Base-by-base conservation (phyloP, 1,284 basidiomycete species). In the Ustilago sp. region DNA sequence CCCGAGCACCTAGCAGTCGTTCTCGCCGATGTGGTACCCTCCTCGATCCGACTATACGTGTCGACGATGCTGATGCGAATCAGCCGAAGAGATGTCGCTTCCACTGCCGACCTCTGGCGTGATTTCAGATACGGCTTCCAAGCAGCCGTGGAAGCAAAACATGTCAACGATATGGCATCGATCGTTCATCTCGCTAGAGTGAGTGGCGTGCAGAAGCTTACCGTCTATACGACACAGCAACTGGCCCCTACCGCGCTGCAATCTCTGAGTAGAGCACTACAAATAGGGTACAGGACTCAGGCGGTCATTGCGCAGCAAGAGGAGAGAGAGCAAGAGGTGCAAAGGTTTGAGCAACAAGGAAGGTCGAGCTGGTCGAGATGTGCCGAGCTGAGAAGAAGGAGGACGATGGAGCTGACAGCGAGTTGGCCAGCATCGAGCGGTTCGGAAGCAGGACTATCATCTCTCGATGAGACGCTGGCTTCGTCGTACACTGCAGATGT, bases 401-500 rank as follows among this genome's bases (percentile, higher is more conserved):
- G 15, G 6, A 15, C 35, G 34, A 13, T 12, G 9, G 31, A 35
- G 35, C 41, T 15, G 12, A 17, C 31, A n/a, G 34, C n/a, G 11
- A 53, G 53, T 1, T 75, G 68, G 8, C 54, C 56, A 28, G 60
- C 48, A 23, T 71, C 68, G 31, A 76, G 74, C 55, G 74, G 68
- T 38, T 71, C 74, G 19, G 74, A 76, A 57, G 65, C 50, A 11
- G 62, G 57, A 4, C 61, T 54, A 3, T 68, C 62, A 7, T 76
- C 62, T 39, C 39, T 70, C 6, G 68, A 75, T 31, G 68, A 71
- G 32, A 76, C 74, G 39, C 61, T 76, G 8, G 74, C 74, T 5
- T 76, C 74, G 3, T 76, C 74, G n/a, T 76, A 71, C 15, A 70
- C 73, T 17, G 61, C 54, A 31, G 68, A 75, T 8, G 43, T 31